Conservation (phyloP, 345 rosid species). For the Turritis glabra region DNA sequence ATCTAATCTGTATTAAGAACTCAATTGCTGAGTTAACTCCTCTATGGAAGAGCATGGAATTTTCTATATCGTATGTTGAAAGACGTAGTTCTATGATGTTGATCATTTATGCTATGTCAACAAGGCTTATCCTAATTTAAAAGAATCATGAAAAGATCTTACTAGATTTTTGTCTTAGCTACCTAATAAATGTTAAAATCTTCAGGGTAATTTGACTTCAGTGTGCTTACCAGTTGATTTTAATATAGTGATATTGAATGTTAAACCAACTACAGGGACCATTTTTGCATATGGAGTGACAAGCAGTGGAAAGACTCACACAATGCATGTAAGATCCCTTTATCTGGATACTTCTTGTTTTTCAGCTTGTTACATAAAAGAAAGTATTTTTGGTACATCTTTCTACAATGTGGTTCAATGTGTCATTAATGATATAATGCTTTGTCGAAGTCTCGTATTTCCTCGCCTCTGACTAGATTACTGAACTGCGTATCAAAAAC, state of each 20-base stretch:
- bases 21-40: not conserved
- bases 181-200: not conserved
- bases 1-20: constrained; percentile 13
- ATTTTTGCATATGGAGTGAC: constrained; percentile 99
- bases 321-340: constrained; percentile 87
- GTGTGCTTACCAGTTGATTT: constrained; percentile 10
- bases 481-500: not conserved
- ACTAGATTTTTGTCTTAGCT: not conserved
- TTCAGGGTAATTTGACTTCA: constrained; percentile 1
- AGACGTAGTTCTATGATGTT: not conserved
- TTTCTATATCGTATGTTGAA: not conserved
- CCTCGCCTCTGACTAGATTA: not conserved
- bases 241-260: constrained; percentile 24
- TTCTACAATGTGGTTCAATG: not conserved
- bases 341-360: constrained; percentile 18
- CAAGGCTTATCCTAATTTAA: not conserved
- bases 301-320: constrained; percentile 99
- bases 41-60: not conserved
- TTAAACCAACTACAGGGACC: constrained; percentile 62
- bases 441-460: not conserved
- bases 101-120: constrained; percentile 11
- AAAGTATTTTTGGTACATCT: not conserved
- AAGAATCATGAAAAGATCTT: not conserved
- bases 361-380: constrained; percentile 6
- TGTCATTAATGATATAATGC: not conserved